Evolutionary conservation across 345 rosid species (phyloP).

Genomic region (Cardiospermum halicacabum): DNA sequence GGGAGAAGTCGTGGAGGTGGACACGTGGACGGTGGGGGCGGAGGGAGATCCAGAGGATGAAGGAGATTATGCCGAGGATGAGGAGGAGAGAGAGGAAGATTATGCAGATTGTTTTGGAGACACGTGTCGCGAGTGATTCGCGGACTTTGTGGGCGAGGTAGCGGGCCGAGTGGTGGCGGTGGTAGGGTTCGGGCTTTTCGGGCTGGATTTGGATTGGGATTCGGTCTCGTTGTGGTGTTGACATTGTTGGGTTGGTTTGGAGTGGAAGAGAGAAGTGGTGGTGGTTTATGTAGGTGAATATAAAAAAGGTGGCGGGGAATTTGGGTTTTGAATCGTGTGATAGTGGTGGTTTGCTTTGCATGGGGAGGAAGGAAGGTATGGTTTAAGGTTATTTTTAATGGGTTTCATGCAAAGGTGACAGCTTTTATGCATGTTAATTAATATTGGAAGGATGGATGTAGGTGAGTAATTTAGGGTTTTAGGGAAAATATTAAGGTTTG

Average conservation of each 20-base stretch:
- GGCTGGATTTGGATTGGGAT: constrained; percentile 24
- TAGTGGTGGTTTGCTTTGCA: constrained; percentile 17
- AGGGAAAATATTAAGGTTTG: no score
- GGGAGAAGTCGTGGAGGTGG: constrained; percentile 36
- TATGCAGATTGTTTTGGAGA: constrained; percentile 55
- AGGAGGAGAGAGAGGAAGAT: constrained; percentile 49
- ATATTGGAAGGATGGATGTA: no score
- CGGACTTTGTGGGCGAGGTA: constrained; percentile 53
- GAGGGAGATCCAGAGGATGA: constrained; percentile 74
- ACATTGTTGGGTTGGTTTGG: constrained; percentile 28
- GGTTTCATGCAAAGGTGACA: no score
- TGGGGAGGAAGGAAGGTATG: no score
- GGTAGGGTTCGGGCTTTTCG: constrained; percentile 10
- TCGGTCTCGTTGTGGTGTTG: background rate
- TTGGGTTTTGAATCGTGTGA: no score
- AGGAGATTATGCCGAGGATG: constrained; percentile 37
- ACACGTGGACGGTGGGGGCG: constrained; percentile 89
- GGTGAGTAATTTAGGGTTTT: no score
- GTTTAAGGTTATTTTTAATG: no score
- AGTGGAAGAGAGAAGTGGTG: background rate
- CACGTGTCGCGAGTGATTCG: constrained; percentile 58
- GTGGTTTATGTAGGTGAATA: constrained; percentile 19
- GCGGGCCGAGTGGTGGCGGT: constrained; percentile 33
- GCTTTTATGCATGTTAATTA: no score
- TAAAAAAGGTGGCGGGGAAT: constrained; percentile 19